Percentiles rank a stretch among this genome's conserved stretches.
These are phyloP conservation scores for Didymosphaeria variabile DNA, from an alignment of 2,329 filamentous ascomycete genomes.

Conservation along the genomic window DNA sequence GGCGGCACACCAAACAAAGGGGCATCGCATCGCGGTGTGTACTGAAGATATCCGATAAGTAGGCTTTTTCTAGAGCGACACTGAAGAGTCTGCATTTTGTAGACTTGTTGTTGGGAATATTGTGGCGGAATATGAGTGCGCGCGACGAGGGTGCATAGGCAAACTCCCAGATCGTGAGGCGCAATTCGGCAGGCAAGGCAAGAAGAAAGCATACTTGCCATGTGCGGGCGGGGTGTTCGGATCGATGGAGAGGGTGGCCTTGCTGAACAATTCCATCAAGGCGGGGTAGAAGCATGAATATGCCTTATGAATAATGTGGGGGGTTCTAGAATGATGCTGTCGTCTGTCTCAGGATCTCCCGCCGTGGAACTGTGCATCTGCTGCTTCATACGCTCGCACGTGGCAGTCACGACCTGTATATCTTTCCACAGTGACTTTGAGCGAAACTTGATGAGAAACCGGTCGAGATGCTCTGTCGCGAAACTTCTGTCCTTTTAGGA, in stretches of 20 bases:
- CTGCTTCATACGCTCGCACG: background rate
- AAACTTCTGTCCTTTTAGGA: background rate
- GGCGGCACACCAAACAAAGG: no score
- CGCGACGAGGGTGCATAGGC: background rate
- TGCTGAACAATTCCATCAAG: background rate
- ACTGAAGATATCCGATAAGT: no score
- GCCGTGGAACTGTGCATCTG: no score
- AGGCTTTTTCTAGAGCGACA: background rate
- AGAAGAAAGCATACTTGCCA: background rate
- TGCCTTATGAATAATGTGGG: background rate
- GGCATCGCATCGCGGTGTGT: no score
- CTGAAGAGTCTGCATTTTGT: background rate
- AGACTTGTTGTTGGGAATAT: background rate
- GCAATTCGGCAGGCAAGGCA: background rate
- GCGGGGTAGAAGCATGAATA: background rate
- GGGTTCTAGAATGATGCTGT: background rate
- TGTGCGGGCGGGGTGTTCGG: background rate
- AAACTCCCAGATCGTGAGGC: background rate
- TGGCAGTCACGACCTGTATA: background rate
- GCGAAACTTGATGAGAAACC: background rate
- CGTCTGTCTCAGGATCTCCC: background rate
- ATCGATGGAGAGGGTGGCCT: background rate
- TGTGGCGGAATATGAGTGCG: background rate
- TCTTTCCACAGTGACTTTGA: background rate
- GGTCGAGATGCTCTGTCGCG: background rate